Conservation (phyloP, 1,284 basidiomycete genomes). For the Moesziomyces sp. region DNA sequence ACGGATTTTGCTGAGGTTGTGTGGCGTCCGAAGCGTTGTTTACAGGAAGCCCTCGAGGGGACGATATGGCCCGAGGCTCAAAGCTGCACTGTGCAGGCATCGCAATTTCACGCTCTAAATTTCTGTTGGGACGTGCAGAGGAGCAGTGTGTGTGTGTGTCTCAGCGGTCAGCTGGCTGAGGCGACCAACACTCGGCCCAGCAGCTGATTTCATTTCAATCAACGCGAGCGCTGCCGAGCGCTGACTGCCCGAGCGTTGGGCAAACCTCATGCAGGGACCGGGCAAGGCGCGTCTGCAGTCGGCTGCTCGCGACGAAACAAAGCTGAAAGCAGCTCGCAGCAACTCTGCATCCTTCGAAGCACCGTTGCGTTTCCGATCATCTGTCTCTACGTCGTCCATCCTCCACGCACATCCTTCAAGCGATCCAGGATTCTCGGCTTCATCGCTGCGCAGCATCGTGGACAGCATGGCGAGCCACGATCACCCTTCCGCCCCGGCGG, state of each 20-base stretch:
- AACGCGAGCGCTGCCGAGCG: neutral
- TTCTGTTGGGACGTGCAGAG: neutral
- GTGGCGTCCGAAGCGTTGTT: neutral
- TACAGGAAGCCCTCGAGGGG: neutral
- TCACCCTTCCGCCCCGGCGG: slow-evolving; percentile 5
- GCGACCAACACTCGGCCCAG: too few species aligned
- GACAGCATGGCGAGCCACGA: slow-evolving; percentile 29
- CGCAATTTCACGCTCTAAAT: slow-evolving; percentile 18
- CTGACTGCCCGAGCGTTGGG: too few species aligned
- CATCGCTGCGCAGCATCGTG: neutral
- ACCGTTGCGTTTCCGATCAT: too few species aligned
- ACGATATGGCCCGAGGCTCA: neutral
- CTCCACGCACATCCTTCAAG: neutral
- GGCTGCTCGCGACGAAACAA: neutral
- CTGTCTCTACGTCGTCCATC: neutral
- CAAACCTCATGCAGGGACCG: neutral
- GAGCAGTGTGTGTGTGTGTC: neutral
- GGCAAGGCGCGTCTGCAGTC: neutral
- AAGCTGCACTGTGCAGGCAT: neutral
- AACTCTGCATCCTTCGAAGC: too few species aligned
- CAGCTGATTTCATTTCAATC: neutral
- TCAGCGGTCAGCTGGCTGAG: too few species aligned
- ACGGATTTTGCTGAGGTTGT: too few species aligned
- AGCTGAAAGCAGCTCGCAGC: neutral
- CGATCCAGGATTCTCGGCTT: neutral